Conservation (phyloP, 805 yeast genomes). For the Ogataea glucozyma region DNA sequence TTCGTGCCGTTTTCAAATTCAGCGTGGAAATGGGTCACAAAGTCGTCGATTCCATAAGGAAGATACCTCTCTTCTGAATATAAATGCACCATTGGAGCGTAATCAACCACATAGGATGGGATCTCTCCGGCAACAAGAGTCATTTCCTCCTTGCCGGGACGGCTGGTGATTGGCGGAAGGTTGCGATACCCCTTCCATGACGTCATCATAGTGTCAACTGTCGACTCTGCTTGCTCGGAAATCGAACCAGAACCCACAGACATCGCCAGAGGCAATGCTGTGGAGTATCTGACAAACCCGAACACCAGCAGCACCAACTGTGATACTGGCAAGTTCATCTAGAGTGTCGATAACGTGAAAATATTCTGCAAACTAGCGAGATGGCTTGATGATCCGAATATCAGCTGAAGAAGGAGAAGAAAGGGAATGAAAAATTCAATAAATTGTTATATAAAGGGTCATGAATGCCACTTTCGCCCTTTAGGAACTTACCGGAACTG, state of each 20-base stretch:
- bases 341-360: neutral
- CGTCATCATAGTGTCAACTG: constrained; percentile 14
- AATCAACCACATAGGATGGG: constrained; percentile 62
- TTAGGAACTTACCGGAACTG: constrained; percentile 8
- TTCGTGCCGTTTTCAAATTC: constrained; percentile 51
- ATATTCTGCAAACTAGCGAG: too few relatives aligned
- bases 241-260: too few relatives aligned
- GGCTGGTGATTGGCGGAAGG: constrained; percentile 38
- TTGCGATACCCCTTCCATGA: constrained; percentile 24
- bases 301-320: neutral
- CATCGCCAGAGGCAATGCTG: constrained; percentile 1
- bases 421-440: neutral
- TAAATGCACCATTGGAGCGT: constrained; percentile 77
- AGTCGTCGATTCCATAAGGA: constrained; percentile 79
- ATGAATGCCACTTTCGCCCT: too few relatives aligned
- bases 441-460: too few relatives aligned
- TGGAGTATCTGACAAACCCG: neutral
- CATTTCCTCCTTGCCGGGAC: constrained; percentile 38
- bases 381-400: too few relatives aligned
- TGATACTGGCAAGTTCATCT: neutral
- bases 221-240: constrained; percentile 12
- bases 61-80: constrained; percentile 86
- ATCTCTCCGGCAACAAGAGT: constrained; percentile 53
- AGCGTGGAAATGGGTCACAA: constrained; percentile 64
- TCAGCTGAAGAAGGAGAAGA: neutral